phyloP scores from a whole-genome alignment of 1,284 basidiomycete species.

The Omphalotus olearius region DNA sequence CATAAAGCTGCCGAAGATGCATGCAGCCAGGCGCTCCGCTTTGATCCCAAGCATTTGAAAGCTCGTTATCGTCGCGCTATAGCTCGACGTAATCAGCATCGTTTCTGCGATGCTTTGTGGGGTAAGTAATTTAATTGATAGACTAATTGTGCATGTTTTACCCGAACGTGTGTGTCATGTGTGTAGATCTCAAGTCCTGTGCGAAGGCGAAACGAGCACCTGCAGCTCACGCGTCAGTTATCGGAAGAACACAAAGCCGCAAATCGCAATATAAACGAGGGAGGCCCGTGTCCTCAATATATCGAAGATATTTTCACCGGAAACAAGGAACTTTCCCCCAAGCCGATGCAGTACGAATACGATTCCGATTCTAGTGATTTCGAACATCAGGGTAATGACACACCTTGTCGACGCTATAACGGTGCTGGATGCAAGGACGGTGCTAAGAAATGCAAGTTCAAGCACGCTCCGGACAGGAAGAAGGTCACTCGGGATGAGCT shows the following conservation, averaged over 20 bases:
- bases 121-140: constrained; percentile 22
- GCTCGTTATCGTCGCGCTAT: constrained; percentile 40
- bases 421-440: constrained; percentile 2
- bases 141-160: no score
- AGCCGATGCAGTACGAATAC: not conserved
- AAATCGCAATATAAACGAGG: no score
- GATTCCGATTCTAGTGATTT: constrained; percentile 2
- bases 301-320: no score
- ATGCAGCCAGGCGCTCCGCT: constrained; percentile 30
- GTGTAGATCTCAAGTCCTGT: no score
- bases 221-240: no score
- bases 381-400: not conserved
- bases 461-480: constrained; percentile 5
- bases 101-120: constrained; percentile 30
- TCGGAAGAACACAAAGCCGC: no score
- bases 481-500: constrained; percentile 4
- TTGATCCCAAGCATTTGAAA: constrained; percentile 38
- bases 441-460: constrained; percentile 1
- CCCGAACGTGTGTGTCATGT: no score
- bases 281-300: no score
- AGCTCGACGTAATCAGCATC: constrained; percentile 32
- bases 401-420: constrained; percentile 4
- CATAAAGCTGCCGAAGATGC: constrained; percentile 2
- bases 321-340: no score
- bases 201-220: no score